Percentiles rank a stretch among this genome's conserved stretches.
Conservation (phyloP, 2,329 filamentous ascomycete species). For the Epichloe festucae region DNA sequence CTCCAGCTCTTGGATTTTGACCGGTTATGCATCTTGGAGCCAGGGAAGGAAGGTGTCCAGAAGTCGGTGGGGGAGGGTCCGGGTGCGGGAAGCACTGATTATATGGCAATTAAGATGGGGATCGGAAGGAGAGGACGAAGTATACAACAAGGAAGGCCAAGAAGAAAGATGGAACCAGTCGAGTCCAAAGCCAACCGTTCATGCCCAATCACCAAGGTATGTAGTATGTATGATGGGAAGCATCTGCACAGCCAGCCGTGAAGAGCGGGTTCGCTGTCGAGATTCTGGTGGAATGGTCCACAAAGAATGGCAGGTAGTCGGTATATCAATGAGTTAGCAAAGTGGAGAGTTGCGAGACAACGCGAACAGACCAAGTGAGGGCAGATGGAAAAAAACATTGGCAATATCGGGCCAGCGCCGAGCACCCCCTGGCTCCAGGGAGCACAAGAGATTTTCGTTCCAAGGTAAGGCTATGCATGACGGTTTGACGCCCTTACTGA, state of each 20-base stretch:
- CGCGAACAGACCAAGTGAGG: not conserved
- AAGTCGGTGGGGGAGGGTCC: not conserved
- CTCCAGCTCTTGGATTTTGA: conserved; percentile 1
- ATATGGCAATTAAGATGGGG: not conserved
- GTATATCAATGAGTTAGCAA: not conserved
- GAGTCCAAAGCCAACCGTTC: not conserved
- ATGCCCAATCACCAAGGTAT: not conserved
- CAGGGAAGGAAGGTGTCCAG: too few species aligned
- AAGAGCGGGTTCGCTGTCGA: not conserved
- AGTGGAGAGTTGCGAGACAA: not conserved
- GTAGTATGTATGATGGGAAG: not conserved
- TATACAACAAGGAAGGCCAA: not conserved
- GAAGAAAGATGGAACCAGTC: not conserved
- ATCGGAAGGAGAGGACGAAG: not conserved
- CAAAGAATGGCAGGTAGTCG: not conserved
- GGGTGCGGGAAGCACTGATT: not conserved
- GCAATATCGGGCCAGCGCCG: not conserved
- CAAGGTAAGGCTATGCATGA: not conserved
- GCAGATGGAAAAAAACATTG: not conserved
- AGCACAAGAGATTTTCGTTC: not conserved
- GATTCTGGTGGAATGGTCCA: not conserved
- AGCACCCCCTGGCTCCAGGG: not conserved
- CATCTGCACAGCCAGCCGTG: conserved; percentile 2
- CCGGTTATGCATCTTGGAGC: not conserved
- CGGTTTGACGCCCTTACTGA: not conserved